These are phyloP conservation scores for Pleurotus cornucopiae DNA, from an alignment of 768 basidiomycete genomes.

Conservation along the genomic window DNA sequence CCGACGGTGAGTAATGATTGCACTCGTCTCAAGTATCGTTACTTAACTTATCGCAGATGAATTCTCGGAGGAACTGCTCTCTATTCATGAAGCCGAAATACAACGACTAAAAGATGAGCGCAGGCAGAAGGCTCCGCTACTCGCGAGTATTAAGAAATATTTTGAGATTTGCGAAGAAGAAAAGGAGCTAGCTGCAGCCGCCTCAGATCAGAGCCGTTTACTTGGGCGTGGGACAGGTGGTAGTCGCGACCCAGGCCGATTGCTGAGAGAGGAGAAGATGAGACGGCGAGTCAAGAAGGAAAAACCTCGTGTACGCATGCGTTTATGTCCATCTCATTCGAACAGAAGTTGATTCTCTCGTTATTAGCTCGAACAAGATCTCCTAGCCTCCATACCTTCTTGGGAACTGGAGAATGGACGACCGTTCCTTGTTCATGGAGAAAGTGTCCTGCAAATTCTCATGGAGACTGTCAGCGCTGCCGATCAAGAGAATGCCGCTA, in stretches of 20 bases:
- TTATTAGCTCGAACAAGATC: constrained; percentile 80
- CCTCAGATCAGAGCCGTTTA: constrained; percentile 77
- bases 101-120: constrained; percentile 77
- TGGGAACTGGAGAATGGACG: constrained; percentile 81
- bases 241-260: constrained; percentile 75
- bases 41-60: constrained; percentile 49
- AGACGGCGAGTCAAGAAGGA: constrained; percentile 88
- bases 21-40: background rate
- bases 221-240: constrained; percentile 57
- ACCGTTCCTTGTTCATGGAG: constrained; percentile 82
- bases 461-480: constrained; percentile 66
- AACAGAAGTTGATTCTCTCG: background rate
- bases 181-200: constrained; percentile 78
- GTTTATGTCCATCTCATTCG: background rate
- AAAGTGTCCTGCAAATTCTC: constrained; percentile 75
- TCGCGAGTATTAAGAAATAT: constrained; percentile 80
- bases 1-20: constrained; percentile 57
- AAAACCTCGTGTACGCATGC: constrained; percentile 76
- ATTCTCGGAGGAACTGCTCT: constrained; percentile 83
- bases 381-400: constrained; percentile 68
- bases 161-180: constrained; percentile 88
- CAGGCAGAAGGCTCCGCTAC: constrained; percentile 69
- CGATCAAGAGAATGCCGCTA: constrained; percentile 80
- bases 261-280: constrained; percentile 96
- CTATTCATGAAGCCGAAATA: constrained; percentile 84